Evolutionary conservation across 2,329 filamentous ascomycete species (phyloP), one percentile per base, ranked within the genome.

Genomic region (Cyclaneusma minus): DNA sequence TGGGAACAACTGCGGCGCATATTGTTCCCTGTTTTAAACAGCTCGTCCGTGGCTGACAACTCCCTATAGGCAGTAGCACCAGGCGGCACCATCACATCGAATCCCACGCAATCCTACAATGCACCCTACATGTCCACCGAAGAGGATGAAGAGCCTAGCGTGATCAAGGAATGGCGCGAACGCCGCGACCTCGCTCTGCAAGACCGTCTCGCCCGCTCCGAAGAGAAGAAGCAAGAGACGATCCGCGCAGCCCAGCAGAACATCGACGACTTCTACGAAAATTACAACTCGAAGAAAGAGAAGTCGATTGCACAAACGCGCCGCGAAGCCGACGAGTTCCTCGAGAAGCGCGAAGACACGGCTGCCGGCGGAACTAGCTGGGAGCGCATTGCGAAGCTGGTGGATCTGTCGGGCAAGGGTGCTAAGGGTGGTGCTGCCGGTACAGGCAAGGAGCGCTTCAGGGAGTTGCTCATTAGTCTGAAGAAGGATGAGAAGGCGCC

Each of bases 241-340:
- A 60, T 94, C 48, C 73, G 82, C 50, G 83, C 89, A 41, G 89
- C 89, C 7, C 83, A 84, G 48, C 69, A 85, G 50, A 89, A 91
- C 52, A 92, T 98, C 37, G 89, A 98, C 51, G 89, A 94, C 51
- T 98, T 95, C 58, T 98, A 98, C 63, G 85, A 94, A 49, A 94
- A 93, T 56, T 98, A 98, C 64, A 95, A 95, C 62, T 75, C 78
- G 54, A 93, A 94, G 61, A 87, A 89, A 52, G 89, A 98, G 52
- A 95, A 95, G 67, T 71, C 69, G 32, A 77, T 94, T 40, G 64
- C 77, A 13, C 82, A 92, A 60, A 89, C 87, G 30, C 72, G 77
- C 44, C 78, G 80, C 51, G 89, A 98, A 42, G 89, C 87, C 5
- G 87, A 95, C 46, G 74, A 93, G 48, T 98, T 95, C 54, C 59